Conservation (phyloP, 306 rosid species). For the Cicer pinnatifidum region DNA sequence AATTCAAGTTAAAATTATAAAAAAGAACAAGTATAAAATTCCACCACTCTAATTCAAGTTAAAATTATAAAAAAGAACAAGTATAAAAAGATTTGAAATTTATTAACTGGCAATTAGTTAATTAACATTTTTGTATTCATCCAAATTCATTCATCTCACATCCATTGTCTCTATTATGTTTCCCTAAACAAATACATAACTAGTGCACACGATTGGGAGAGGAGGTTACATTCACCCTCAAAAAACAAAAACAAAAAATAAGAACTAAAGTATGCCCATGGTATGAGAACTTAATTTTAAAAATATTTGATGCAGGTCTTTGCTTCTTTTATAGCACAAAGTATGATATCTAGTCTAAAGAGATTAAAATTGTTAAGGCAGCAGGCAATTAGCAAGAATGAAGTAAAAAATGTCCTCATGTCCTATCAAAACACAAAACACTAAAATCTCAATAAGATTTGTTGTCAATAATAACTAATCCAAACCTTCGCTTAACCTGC, state of each 20-base stretch:
- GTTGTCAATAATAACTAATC: slow-evolving; percentile 35
- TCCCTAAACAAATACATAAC: background rate
- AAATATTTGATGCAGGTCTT: background rate
- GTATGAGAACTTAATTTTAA: slow-evolving; percentile 20
- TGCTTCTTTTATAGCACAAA: background rate
- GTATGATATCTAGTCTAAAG: background rate
- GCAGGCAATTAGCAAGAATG: slow-evolving; percentile 6
- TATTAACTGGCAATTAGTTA: slow-evolving; percentile 2
- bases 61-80: background rate
- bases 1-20: slow-evolving; percentile 7
- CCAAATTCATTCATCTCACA: background rate
- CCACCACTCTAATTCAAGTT: slow-evolving; percentile 8
- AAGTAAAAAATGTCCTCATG: slow-evolving; percentile 7
- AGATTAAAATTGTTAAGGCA: slow-evolving; percentile 10
- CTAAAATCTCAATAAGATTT: background rate
- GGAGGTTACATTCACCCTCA: slow-evolving; percentile 10
- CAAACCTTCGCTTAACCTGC: slow-evolving; percentile 19
- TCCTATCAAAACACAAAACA: slow-evolving; percentile 11
- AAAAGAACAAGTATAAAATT: slow-evolving; percentile 3
- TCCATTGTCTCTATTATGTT: slow-evolving; percentile 7
- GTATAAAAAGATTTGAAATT: background rate
- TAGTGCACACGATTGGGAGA: background rate
- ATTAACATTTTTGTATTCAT: slow-evolving; percentile 1
- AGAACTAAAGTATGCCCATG: background rate
- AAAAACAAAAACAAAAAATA: background rate